Percentiles rank a stretch among this genome's conserved stretches.
Conservation (phyloP, 495 filamentous ascomycete species). For the Podospora appendiculata region DNA sequence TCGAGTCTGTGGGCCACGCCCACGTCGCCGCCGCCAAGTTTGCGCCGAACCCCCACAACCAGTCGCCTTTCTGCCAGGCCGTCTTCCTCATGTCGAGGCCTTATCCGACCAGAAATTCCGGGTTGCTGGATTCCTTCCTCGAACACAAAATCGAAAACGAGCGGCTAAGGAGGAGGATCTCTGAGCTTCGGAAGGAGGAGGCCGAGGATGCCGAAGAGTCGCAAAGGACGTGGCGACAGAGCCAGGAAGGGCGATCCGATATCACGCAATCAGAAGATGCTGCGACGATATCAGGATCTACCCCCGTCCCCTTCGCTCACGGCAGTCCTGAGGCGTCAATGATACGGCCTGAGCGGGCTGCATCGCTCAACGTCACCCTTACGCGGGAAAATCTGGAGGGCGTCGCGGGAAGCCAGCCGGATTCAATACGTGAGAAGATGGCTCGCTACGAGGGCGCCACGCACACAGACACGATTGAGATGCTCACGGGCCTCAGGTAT, state of each 20-base stretch:
- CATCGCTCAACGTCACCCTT: constrained; percentile 52
- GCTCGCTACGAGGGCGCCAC: constrained; percentile 64
- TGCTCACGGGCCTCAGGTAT: constrained; percentile 85
- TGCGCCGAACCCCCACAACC: constrained; percentile 53
- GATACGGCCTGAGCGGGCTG: constrained; percentile 62
- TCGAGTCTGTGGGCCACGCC: constrained; percentile 87
- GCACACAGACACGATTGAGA: constrained; percentile 84
- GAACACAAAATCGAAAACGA: constrained; percentile 99
- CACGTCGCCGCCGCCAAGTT: constrained; percentile 69
- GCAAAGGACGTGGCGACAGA: constrained; percentile 42
- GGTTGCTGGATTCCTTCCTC: constrained; percentile 82
- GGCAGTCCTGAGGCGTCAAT: constrained; percentile 34
- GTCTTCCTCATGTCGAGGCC: constrained; percentile 92
- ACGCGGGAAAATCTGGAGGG: constrained; percentile 76
- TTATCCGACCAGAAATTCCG: constrained; percentile 81
- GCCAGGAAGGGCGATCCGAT: constrained; percentile 47
- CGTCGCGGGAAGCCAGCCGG: constrained; percentile 56
- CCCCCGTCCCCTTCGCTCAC: constrained; percentile 11
- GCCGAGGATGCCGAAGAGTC: constrained; percentile 60
- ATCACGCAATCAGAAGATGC: constrained; percentile 45
- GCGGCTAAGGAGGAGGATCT: constrained; percentile 72
- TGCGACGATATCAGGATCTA: constrained; percentile 2
- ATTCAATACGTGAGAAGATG: constrained; percentile 73
- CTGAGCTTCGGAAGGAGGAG: constrained; percentile 79
- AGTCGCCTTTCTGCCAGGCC: constrained; percentile 67